Evolutionary conservation across 1,284 basidiomycete species (phyloP), one percentile per base, ranked within the genome.

Genomic region (Fomitiporia mediterranea): DNA sequence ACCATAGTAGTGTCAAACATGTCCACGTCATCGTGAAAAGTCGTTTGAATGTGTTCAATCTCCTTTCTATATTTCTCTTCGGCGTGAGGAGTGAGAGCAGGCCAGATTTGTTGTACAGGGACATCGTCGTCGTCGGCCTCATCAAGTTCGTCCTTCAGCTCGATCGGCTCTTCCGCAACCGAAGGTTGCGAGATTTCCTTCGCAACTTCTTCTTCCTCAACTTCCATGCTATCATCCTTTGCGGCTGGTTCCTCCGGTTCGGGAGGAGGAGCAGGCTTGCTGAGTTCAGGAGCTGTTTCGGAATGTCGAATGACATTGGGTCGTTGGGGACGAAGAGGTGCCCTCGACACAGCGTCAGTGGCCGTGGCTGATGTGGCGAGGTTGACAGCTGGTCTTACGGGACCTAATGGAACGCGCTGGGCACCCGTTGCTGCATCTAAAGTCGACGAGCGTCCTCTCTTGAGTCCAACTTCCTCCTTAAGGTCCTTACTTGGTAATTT

Each of bases 1-100:
- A 97, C 94, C 96, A 99, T 98, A 8, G 92, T 94, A 25, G 89
- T 89, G 72, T 99, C 97, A 63, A 84, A 85, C 67, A 87, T 79
- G 67, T 98, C 94, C 23, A 89, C 77, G 55, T 91, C 85, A 60
- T 94, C 91, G 43, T 85, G 78, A 71, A 92, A 90, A 39, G 74
- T 75, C 51, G 84, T 78, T 64, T 85, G 86, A 62, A 96, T 77
- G 15, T 81, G 78, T 15, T 85, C 76, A 42, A 91, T 71, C 63
- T 89, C 78, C 50, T 73, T 74, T 67, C 80, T 70, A 64, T 83
- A 83, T 60, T 74, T 74, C 57, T 77, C 65, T 9, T 77, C 80
- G 57, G 76, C 80, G 39, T 78, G 78, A 9, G 86, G 83, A 35
- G 80, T 74, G 58, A 86, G 70, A 40, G 87, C 83, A 13, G 88